Evolutionary conservation across 805 yeast genomes (phyloP).

Genomic region (Saturnispora sekii): DNA sequence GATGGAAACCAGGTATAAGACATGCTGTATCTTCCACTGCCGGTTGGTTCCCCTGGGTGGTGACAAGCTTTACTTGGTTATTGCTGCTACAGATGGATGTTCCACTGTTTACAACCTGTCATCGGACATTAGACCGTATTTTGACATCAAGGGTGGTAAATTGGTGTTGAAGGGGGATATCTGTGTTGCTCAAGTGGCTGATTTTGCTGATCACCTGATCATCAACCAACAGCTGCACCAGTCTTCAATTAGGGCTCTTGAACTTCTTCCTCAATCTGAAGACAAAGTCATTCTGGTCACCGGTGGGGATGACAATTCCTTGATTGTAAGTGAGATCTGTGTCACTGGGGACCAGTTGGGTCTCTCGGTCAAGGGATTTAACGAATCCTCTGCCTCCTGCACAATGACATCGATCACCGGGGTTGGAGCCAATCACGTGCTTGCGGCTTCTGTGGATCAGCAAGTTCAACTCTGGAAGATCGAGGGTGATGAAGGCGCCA

Average conservation of each 20-base stretch:
- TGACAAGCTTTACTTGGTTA: constrained; percentile 30
- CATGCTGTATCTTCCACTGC: constrained; percentile 69
- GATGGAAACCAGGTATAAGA: constrained; percentile 44
- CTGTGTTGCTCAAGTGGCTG: neutral
- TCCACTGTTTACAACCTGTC: constrained; percentile 52
- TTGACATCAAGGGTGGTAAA: constrained; percentile 1
- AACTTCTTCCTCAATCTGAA: constrained; percentile 12
- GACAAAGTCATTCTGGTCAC: constrained; percentile 36
- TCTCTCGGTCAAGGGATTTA: constrained; percentile 27
- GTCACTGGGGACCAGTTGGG: constrained; percentile 17
- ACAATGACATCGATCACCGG: constrained; percentile 62
- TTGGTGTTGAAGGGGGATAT: neutral
- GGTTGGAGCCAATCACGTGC: constrained; percentile 25
- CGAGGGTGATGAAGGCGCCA: constrained; percentile 14
- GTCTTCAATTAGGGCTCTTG: constrained; percentile 70
- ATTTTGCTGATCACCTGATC: constrained; percentile 18
- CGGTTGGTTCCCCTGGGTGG: constrained; percentile 31
- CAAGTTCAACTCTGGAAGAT: constrained; percentile 54
- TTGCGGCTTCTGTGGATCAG: constrained; percentile 82
- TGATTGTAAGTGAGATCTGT: constrained; percentile 31
- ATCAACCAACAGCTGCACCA: constrained; percentile 59
- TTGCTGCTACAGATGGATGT: constrained; percentile 80
- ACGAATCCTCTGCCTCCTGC: constrained; percentile 67
- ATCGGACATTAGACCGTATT: constrained; percentile 7
- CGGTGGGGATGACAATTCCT: constrained; percentile 91